Base-by-base conservation (phyloP, 305 asterid species). In the Fraxinus floribunda region DNA sequence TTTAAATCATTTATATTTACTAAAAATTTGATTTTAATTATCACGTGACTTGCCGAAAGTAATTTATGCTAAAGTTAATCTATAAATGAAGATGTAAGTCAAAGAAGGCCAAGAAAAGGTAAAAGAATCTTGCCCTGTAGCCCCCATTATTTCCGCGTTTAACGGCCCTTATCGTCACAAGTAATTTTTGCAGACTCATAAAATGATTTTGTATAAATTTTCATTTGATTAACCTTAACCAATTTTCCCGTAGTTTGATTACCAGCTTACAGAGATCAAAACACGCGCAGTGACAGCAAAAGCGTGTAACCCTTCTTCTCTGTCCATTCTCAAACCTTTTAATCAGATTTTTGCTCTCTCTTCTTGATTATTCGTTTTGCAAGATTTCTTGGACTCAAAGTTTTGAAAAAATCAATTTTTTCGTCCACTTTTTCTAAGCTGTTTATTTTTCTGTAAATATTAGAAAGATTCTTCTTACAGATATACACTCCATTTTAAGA, bases 401-500 rank as follows among this genome's bases (percentile, higher is more conserved):
- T 24, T 24, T 10, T 10, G 73, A 64, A 26, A 64, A 64, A 62
- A 6, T 20, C 71, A 9, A 20, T 62, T 30, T 18, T 62, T 62
- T 30, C 22, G 30, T n/a, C n/a, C 18, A 22, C n/a, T 62, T 62
- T 62, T 24, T 62, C 72, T 10, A 10, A 64, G n/a, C n/a, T 24
- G n/a, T 22, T 62, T 22, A 22, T 60, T 57, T 52, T 81, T 32
- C 5, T 34, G 35, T 35, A 52, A 52, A n/a, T 29, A 22, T 24
- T 10, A n/a, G 68, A 29, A 29, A 79, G 30, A 77, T 46, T 41
- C n/a, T 73, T 60, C 76, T 16, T 78, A 29, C 73, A 68, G 46
- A 80, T 79, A 9, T 26, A 60, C 22, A 35, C 77, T 85, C 24
- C 32, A 46, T 70, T 57, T 68, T 34, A 57, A 79, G 72, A 66